Evolutionary conservation across 345 rosid genomes (phyloP).

Genomic region (Trapa incisa): DNA sequence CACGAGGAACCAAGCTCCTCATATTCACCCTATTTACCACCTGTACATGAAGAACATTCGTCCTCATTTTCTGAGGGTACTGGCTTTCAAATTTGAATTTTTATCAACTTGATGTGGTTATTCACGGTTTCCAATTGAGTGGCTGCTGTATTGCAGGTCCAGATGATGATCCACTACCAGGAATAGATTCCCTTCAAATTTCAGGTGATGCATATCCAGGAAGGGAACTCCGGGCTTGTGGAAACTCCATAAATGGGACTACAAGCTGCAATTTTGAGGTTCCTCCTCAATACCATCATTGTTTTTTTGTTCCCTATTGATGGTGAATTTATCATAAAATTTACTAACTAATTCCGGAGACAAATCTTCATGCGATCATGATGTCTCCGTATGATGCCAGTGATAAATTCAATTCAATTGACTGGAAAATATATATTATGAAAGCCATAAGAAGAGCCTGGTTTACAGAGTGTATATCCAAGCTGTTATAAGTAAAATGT

Average conservation of each 20-base stretch:
- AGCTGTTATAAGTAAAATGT: neutral
- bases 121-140: neutral
- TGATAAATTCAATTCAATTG: neutral
- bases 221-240: constrained; percentile 77
- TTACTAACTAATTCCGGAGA: neutral
- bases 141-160: constrained; percentile 34
- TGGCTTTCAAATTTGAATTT: neutral
- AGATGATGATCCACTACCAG: constrained; percentile 85
- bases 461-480: neutral
- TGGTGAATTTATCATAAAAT: neutral
- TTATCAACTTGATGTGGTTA: neutral
- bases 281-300: constrained; percentile 10
- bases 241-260: constrained; percentile 88
- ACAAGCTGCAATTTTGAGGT: constrained; percentile 99
- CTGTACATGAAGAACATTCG: constrained; percentile 87
- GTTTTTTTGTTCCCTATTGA: neutral
- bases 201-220: constrained; percentile 95
- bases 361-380: neutral
- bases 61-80: constrained; percentile 90
- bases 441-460: neutral
- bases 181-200: constrained; percentile 75
- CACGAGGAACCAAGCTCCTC: constrained; percentile 57
- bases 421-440: neutral
- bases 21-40: constrained; percentile 51
- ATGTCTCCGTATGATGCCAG: neutral